Conservation (phyloP, 1,139 yeast species). For the Blastobotrys serpentis region DNA sequence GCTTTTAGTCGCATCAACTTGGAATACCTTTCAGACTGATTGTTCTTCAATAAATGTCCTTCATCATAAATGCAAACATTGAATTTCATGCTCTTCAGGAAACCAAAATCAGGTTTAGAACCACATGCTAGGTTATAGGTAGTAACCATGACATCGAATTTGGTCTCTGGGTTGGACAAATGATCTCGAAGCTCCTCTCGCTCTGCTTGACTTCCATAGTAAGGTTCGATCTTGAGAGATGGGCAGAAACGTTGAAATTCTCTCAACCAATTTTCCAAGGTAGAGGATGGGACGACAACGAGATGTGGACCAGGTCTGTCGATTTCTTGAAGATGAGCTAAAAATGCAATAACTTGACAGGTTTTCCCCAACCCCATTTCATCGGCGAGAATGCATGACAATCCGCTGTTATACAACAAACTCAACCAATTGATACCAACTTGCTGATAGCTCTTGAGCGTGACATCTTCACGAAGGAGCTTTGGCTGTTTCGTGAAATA, state of each 20-base stretch:
- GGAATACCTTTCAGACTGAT: conserved; percentile 79
- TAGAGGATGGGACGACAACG: conserved; percentile 91
- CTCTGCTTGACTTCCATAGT: conserved; percentile 84
- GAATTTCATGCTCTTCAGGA: conserved; percentile 69
- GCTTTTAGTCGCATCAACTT: conserved; percentile 84
- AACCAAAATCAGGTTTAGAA: conserved; percentile 74
- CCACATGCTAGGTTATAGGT: conserved; percentile 93
- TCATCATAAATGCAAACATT: conserved; percentile 93
- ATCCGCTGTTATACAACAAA: conserved; percentile 67
- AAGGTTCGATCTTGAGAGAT: conserved; percentile 73
- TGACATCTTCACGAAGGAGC: conserved; percentile 59
- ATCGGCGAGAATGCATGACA: conserved; percentile 94
- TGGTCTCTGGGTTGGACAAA: conserved; percentile 49
- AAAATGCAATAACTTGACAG: conserved; percentile 90
- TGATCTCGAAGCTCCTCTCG: conserved; percentile 80
- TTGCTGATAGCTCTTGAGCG: conserved; percentile 84
- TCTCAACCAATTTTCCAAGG: conserved; percentile 95
- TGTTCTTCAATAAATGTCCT: conserved; percentile 94
- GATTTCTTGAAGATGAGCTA: conserved; percentile 75
- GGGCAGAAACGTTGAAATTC: conserved; percentile 93
- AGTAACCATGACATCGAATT: conserved; percentile 89
- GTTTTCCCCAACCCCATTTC: conserved; percentile 99
- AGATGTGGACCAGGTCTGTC: conserved; percentile 65
- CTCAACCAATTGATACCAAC: conserved; percentile 95
- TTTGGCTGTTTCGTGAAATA: conserved; percentile 74